Conservation (phyloP, 1,139 yeast genomes). For the Hyphopichia wangnamkhiaoensis region DNA sequence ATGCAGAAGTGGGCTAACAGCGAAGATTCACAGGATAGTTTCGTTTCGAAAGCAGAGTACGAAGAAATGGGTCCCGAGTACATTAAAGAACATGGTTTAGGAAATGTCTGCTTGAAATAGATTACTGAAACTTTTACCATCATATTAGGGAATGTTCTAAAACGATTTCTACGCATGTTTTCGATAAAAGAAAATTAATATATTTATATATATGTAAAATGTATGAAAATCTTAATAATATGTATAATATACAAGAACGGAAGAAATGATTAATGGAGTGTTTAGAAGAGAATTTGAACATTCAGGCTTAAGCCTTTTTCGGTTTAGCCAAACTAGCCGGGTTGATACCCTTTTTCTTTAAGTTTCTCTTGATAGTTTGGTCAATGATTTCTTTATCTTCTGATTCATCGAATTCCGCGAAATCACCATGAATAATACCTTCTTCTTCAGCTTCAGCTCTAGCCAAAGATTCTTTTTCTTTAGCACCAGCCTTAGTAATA, state of each 20-base stretch:
- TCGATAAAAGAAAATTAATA: too few relatives aligned
- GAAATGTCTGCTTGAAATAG: constrained; percentile 52
- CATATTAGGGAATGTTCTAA: too few relatives aligned
- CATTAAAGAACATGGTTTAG: constrained; percentile 81
- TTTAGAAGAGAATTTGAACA: too few relatives aligned
- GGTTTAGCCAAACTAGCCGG: constrained; percentile 49
- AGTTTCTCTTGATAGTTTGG: constrained; percentile 67
- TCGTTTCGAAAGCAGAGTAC: constrained; percentile 70
- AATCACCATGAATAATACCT: constrained; percentile 82
- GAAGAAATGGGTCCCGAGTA: constrained; percentile 90
- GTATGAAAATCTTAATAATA: background rate
- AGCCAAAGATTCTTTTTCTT: constrained; percentile 79
- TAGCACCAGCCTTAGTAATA: constrained; percentile 83
- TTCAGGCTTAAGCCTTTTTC: too few relatives aligned
- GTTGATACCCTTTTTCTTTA: constrained; percentile 81
- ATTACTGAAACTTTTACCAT: background rate
- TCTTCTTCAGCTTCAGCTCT: constrained; percentile 79
- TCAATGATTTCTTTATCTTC: constrained; percentile 78
- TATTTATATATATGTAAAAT: background rate
- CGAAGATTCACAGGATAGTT: constrained; percentile 47
- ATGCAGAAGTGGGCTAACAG: constrained; percentile 78
- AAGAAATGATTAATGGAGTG: constrained; percentile 1
- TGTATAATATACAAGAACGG: constrained; percentile 12
- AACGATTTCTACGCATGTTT: too few relatives aligned
- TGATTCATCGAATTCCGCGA: constrained; percentile 75